phyloP scores from a whole-genome alignment of 2,329 filamentous ascomycete species.

The Cladophialophora carrionii region DNA sequence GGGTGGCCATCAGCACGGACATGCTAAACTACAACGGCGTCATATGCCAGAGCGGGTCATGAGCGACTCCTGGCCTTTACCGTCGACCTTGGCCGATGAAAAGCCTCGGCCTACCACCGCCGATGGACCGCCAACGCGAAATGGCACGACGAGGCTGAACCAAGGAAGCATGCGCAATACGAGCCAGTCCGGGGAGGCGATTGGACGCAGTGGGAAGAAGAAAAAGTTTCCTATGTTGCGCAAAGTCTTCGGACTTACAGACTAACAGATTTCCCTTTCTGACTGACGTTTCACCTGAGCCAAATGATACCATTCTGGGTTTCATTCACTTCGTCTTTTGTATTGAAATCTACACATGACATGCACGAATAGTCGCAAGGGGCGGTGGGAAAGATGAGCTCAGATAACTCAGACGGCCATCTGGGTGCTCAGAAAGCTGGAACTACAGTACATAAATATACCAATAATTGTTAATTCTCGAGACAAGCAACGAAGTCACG shows the following conservation, averaged over 20 bases:
- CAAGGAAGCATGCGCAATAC: conserved; percentile 33
- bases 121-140: conserved; percentile 34
- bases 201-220: conserved; percentile 47
- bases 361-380: conserved; percentile 11
- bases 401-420: background rate
- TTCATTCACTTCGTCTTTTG: conserved; percentile 7
- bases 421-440: conserved; percentile 5
- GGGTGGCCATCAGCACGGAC: conserved; percentile 37
- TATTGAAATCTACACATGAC: conserved; percentile 10
- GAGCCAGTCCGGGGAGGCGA: conserved; percentile 16
- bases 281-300: background rate
- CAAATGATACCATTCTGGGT: conserved; percentile 20
- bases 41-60: conserved; percentile 44
- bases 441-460: conserved; percentile 18
- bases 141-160: conserved; percentile 29
- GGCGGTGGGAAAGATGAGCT: conserved; percentile 4
- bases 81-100: conserved; percentile 33
- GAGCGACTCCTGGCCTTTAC: conserved; percentile 56
- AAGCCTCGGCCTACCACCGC: conserved; percentile 38
- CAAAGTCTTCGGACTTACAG: conserved; percentile 50
- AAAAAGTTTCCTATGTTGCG: conserved; percentile 52
- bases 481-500: background rate
- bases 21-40: conserved; percentile 55
- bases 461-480: conserved; percentile 17
- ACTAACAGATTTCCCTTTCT: conserved; percentile 34